Evolutionary conservation across 805 yeast genomes (phyloP).

Genomic region (Yarrowia sp.): DNA sequence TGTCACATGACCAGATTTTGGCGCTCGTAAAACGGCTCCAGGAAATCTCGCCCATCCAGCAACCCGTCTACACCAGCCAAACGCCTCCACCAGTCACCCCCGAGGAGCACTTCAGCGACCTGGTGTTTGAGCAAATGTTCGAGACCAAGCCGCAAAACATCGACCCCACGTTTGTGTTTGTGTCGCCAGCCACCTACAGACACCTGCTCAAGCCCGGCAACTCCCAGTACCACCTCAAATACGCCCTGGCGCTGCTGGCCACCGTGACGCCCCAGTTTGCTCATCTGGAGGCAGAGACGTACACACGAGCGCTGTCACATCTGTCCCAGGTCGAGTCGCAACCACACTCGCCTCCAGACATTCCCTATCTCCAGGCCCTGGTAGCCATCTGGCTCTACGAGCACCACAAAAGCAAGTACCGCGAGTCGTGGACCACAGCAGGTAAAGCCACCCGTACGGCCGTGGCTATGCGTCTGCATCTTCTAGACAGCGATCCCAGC

Average conservation of each 20-base stretch:
- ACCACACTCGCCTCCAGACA: slow-evolving; percentile 9
- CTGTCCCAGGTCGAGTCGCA: slow-evolving; percentile 19
- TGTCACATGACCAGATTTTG: slow-evolving; percentile 21
- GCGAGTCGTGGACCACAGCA: slow-evolving; percentile 20
- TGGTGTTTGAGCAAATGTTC: slow-evolving; percentile 4
- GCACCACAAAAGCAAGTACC: slow-evolving; percentile 15
- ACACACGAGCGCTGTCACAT: slow-evolving; percentile 3
- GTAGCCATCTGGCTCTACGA: slow-evolving; percentile 22
- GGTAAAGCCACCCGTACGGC: slow-evolving; percentile 20
- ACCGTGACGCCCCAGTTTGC: slow-evolving; percentile 9
- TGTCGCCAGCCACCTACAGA: slow-evolving; percentile 1
- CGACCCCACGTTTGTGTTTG: slow-evolving; percentile 30
- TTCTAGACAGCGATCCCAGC: slow-evolving; percentile 10
- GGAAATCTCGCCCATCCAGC: slow-evolving; percentile 6
- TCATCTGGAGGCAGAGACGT: slow-evolving; percentile 9
- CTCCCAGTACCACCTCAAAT: slow-evolving; percentile 21
- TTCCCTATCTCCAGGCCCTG: slow-evolving; percentile 11
- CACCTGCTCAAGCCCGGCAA: slow-evolving; percentile 15
- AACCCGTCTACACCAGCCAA: slow-evolving; percentile 8
- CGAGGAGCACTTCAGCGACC: slow-evolving; percentile 20
- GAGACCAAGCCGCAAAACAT: slow-evolving; percentile 18
- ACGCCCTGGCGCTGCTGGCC: slow-evolving; percentile 23
- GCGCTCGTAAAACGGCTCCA: slow-evolving; percentile 20
- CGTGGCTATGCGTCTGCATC: slow-evolving; percentile 18
- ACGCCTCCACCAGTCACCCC: slow-evolving; percentile 15